Conservation (phyloP, 2,329 filamentous ascomycete genomes). For the Gliomastix tumulicola region DNA sequence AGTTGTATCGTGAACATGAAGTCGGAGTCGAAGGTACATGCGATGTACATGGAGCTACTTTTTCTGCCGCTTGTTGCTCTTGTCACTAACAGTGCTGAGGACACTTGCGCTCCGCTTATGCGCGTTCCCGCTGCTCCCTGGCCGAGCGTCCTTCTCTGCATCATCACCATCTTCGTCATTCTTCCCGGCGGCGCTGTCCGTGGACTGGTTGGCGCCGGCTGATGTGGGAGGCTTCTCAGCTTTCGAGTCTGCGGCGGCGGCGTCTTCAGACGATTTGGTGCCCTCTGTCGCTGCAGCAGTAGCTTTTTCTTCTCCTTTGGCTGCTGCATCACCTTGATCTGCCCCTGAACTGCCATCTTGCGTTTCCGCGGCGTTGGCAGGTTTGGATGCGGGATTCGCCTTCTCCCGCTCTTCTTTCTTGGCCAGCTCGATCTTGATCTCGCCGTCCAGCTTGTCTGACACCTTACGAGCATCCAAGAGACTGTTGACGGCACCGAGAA, state of each 20-base stretch:
- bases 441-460: slow-evolving; percentile 67
- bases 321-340: slow-evolving; percentile 11
- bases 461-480: slow-evolving; percentile 70
- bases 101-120: slow-evolving; percentile 83
- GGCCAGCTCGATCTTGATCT: slow-evolving; percentile 54
- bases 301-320: slow-evolving; percentile 9
- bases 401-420: slow-evolving; percentile 22
- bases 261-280: too few relatives aligned
- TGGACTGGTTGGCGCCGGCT: not conserved
- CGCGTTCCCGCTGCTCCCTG: slow-evolving; percentile 29
- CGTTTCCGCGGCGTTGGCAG: not conserved
- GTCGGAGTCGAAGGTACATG: too few relatives aligned
- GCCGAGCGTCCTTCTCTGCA: slow-evolving; percentile 19
- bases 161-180: slow-evolving; percentile 18
- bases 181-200: slow-evolving; percentile 16
- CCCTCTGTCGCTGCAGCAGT: too few relatives aligned
- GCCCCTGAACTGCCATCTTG: not conserved
- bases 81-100: slow-evolving; percentile 62
- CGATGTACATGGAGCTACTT: slow-evolving; percentile 31
- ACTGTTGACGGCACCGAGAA: slow-evolving; percentile 60
- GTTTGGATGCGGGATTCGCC: slow-evolving; percentile 1
- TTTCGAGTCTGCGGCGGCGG: slow-evolving; percentile 1
- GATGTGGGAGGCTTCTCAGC: slow-evolving; percentile 11
- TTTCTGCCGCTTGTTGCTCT: slow-evolving; percentile 50
- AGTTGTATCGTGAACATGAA: too few relatives aligned